Evolutionary conservation across 2,329 filamentous ascomycete genomes (phyloP), one percentile per base, ranked within the genome.

Genomic region (Decorospora gaudefroyi): DNA sequence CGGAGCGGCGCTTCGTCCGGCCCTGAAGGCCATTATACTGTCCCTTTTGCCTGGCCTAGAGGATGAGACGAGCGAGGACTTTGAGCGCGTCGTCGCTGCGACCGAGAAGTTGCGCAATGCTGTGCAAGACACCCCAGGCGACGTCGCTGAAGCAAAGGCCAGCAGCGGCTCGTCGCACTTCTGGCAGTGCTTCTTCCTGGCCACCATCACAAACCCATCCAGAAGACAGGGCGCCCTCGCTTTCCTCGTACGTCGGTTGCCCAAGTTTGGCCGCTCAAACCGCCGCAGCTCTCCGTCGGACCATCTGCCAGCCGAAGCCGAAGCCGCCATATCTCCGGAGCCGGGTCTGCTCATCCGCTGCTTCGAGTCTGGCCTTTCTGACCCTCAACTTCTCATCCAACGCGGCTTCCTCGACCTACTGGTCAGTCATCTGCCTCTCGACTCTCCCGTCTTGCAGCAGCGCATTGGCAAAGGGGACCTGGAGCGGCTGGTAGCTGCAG

Each of bases 181-280:
- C 69, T 99, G 93, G 93, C 93, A 99, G 73, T 96, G 90, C 68
- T 87, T 99, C 65, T 97, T 99, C 62, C 76, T 99, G 12, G 90
- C 92, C 7, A 87, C 89, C 12, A 93, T 99, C 48, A 96, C 93
- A 1, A 92, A 91, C 61, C 82, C 89, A 28, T 90, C 85, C 49
- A 81, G 92, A 49, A 84, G 93, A 42, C 84, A 88, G 53, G 93
- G 93, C 17, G 90, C 90, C 26, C 76, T 99, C 46, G 90, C 91
- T 21, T 99, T 95, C 69, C 76, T 99, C 27, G 78, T 83, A 34
- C 85, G 90, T 45, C 84, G 83, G 60, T 75, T 99, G 19, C 93
- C 95, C 13, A 86, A 80, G 56, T 76, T 95, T 41, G 83, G 80
- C 5, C 53, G 55, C 12, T 33, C 50, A 5, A 51, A 36, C 25